Percentiles rank a stretch among this genome's conserved stretches.
Evolutionary conservation across 2,329 filamentous ascomycete genomes (phyloP).

Genomic region (Calonectria pseudoreteaudii): DNA sequence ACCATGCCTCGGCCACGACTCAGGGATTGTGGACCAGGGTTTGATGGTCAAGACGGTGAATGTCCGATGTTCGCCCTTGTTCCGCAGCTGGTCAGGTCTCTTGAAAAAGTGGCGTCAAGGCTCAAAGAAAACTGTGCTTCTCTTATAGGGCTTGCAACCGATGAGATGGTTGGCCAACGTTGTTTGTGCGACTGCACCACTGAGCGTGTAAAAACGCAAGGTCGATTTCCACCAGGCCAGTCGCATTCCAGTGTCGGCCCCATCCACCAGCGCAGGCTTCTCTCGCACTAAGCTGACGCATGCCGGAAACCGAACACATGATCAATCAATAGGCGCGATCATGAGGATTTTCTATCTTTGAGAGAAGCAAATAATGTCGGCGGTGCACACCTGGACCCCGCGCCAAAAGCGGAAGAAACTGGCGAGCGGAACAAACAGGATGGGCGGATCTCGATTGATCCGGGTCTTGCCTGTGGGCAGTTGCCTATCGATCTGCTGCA

Average conservation of each 20-base stretch:
- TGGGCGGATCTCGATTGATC: constrained; percentile 9
- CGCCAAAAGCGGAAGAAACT: constrained; percentile 1
- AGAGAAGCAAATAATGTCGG: neutral
- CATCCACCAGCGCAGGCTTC: neutral
- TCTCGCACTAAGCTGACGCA: neutral
- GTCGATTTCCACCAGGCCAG: neutral
- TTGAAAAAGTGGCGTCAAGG: constrained; percentile 3
- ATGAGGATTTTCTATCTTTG: neutral
- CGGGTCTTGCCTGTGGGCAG: neutral
- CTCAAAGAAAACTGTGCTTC: neutral
- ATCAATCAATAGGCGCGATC: neutral
- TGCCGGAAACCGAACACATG: neutral
- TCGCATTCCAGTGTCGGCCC: neutral
- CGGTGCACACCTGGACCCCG: neutral
- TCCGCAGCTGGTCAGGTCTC: neutral
- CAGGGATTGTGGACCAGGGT: constrained; percentile 18
- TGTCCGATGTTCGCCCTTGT: constrained; percentile 9
- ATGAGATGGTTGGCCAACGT: neutral
- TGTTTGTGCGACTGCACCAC: neutral
- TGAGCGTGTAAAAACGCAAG: neutral
- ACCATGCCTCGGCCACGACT: constrained; percentile 12
- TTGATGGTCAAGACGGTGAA: constrained; percentile 20
- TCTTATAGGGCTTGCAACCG: neutral
- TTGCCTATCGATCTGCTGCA: neutral
- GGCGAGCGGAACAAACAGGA: neutral